phyloP scores from a whole-genome alignment of 345 rosid species.

The Populus davidiana region DNA sequence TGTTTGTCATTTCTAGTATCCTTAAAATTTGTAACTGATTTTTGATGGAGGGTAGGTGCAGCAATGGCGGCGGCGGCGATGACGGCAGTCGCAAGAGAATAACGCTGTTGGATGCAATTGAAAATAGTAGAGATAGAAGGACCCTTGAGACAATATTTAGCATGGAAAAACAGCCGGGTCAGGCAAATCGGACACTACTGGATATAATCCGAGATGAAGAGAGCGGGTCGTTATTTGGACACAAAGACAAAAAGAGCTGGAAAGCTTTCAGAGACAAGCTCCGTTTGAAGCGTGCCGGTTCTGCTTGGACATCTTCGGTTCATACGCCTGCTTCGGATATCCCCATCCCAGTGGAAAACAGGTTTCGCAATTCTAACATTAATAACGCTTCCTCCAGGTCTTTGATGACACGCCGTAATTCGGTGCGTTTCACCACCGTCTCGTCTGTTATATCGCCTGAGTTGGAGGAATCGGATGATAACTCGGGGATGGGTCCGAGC shows the following conservation, averaged over 20 bases:
- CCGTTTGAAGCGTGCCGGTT: conserved; percentile 60
- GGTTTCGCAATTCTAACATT: neutral
- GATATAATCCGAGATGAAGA: conserved; percentile 69
- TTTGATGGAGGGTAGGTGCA: conserved; percentile 10
- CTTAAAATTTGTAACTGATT: neutral
- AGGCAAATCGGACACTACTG: conserved; percentile 37
- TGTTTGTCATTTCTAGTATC: neutral
- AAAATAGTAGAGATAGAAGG: neutral
- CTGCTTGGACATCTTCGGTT: conserved; percentile 63
- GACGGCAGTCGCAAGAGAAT: neutral
- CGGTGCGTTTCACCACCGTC: conserved; percentile 30
- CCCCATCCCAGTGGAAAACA: conserved; percentile 21
- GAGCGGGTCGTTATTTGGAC: conserved; percentile 21
- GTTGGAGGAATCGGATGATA: neutral
- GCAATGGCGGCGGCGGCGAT: neutral
- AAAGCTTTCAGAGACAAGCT: conserved; percentile 65
- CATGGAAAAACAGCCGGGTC: neutral
- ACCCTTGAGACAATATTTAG: neutral
- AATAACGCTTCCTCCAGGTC: conserved; percentile 17
- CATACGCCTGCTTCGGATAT: conserved; percentile 59
- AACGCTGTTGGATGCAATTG: conserved; percentile 15
- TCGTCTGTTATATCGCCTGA: conserved; percentile 14
- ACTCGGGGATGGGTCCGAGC: neutral
- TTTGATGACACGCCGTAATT: conserved; percentile 18
- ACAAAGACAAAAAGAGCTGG: conserved; percentile 71